Evolutionary conservation across 2,329 filamentous ascomycete genomes (phyloP).

Genomic region (Aspergillaceae sp.): DNA sequence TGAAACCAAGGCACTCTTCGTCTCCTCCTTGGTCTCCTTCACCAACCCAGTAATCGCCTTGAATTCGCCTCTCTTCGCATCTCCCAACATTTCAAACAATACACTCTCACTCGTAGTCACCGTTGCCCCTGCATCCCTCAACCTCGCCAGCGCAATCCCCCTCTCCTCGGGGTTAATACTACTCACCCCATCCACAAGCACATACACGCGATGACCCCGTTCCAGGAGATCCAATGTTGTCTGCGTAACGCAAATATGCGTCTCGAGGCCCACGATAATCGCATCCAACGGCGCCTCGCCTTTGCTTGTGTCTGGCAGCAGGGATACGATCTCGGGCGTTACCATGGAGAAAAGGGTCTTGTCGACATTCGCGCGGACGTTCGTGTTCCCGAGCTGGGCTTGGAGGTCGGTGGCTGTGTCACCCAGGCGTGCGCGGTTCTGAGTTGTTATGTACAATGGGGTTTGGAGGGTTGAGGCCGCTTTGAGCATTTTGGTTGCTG

Average conservation of each 20-base stretch:
- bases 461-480: slow-evolving; percentile 48
- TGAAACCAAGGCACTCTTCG: slow-evolving; percentile 57
- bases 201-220: slow-evolving; percentile 70
- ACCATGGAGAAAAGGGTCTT: slow-evolving; percentile 90
- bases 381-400: slow-evolving; percentile 35
- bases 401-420: slow-evolving; percentile 68
- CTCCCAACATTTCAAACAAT: slow-evolving; percentile 81
- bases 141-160: slow-evolving; percentile 63
- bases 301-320: slow-evolving; percentile 21
- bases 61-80: slow-evolving; percentile 64
- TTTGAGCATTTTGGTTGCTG: slow-evolving; percentile 59
- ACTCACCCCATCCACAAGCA: slow-evolving; percentile 82
- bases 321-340: slow-evolving; percentile 54
- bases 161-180: slow-evolving; percentile 80
- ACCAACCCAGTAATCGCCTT: slow-evolving; percentile 65
- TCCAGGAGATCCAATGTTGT: slow-evolving; percentile 73
- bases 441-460: slow-evolving; percentile 78
- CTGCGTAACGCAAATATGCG: slow-evolving; percentile 90
- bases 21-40: slow-evolving; percentile 65
- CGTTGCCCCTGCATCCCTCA: slow-evolving; percentile 65
- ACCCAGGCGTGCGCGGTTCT: slow-evolving; percentile 70
- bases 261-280: slow-evolving; percentile 83
- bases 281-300: slow-evolving; percentile 45
- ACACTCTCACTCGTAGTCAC: slow-evolving; percentile 85
- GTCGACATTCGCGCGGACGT: slow-evolving; percentile 56